Percentiles rank a stretch among this genome's conserved stretches.
Evolutionary conservation across 1,139 yeast species (phyloP).

Genomic region (Yamadazyma mexicana): DNA sequence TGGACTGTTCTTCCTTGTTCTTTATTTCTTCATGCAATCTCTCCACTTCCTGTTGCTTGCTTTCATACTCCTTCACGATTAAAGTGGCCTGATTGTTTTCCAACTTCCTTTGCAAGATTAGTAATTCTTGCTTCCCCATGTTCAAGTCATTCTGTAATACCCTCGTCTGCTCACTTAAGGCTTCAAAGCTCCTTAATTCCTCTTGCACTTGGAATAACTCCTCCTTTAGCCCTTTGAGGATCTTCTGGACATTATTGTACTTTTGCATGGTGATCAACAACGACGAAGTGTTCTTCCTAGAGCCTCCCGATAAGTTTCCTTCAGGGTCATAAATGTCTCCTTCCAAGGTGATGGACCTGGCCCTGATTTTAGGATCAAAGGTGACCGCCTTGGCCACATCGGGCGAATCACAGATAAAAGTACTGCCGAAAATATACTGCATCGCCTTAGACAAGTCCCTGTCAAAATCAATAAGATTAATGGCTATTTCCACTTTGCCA

Average conservation of each 20-base stretch:
- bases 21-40: constrained; percentile 40
- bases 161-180: constrained; percentile 52
- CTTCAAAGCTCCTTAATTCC: constrained; percentile 46
- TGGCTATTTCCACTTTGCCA: constrained; percentile 82
- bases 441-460: constrained; percentile 73
- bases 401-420: constrained; percentile 83
- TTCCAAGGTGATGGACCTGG: constrained; percentile 87
- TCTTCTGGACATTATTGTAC: constrained; percentile 52
- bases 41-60: constrained; percentile 50
- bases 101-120: constrained; percentile 59
- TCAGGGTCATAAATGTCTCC: constrained; percentile 97
- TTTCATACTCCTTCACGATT: constrained; percentile 51
- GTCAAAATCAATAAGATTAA: constrained; percentile 76
- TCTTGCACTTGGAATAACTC: constrained; percentile 42
- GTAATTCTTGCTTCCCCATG: constrained; percentile 66
- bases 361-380: constrained; percentile 75
- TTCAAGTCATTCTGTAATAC: constrained; percentile 65
- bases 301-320: constrained; percentile 96
- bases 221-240: constrained; percentile 36
- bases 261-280: constrained; percentile 67
- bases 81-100: constrained; percentile 61
- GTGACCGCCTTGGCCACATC: constrained; percentile 86
- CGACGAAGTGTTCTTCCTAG: constrained; percentile 61
- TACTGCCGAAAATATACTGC: constrained; percentile 88
- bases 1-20: constrained; percentile 28